phyloP scores from a whole-genome alignment of 2,329 filamentous ascomycete species.

The Stachybotrys chartarum region DNA sequence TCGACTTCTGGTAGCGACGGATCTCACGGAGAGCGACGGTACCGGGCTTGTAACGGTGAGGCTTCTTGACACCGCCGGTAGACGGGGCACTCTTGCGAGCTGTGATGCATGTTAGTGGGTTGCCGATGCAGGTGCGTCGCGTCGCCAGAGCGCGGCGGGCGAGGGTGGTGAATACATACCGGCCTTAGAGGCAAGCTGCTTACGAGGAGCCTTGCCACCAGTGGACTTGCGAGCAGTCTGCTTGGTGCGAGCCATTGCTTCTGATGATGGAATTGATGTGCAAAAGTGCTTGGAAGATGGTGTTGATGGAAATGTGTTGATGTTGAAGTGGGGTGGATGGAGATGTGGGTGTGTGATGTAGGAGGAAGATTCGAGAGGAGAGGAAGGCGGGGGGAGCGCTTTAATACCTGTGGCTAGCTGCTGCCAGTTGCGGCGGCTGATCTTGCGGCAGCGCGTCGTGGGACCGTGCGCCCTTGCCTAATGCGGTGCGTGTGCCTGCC shows the following conservation, averaged over 20 bases:
- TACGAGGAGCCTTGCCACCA: slow-evolving; percentile 73
- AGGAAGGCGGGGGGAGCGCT: slow-evolving; percentile 35
- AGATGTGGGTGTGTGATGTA: slow-evolving; percentile 33
- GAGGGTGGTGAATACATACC: slow-evolving; percentile 27
- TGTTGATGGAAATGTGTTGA: slow-evolving; percentile 11
- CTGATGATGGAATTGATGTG: slow-evolving; percentile 20
- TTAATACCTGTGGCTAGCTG: slow-evolving; percentile 30
- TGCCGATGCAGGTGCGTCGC: slow-evolving; percentile 4
- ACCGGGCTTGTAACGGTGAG: slow-evolving; percentile 82
- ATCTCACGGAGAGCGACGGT: slow-evolving; percentile 98
- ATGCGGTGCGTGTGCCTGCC: not conserved
- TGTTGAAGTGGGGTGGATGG: slow-evolving; percentile 19
- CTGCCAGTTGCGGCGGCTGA: slow-evolving; percentile 26
- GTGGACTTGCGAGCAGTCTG: slow-evolving; percentile 69
- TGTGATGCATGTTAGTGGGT: slow-evolving; percentile 4
- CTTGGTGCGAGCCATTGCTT: slow-evolving; percentile 58
- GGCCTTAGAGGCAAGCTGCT: slow-evolving; percentile 99
- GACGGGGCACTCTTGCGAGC: slow-evolving; percentile 94
- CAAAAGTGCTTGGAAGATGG: slow-evolving; percentile 11
- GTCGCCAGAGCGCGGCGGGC: not conserved
- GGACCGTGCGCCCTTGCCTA: slow-evolving; percentile 9
- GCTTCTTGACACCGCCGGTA: slow-evolving; percentile 96
- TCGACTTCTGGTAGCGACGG: slow-evolving; percentile 95
- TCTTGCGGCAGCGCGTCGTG: slow-evolving; percentile 17
- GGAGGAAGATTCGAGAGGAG: slow-evolving; percentile 28